Evolutionary conservation across 805 yeast genomes (phyloP).

Genomic region (Huiozyma naganishii): DNA sequence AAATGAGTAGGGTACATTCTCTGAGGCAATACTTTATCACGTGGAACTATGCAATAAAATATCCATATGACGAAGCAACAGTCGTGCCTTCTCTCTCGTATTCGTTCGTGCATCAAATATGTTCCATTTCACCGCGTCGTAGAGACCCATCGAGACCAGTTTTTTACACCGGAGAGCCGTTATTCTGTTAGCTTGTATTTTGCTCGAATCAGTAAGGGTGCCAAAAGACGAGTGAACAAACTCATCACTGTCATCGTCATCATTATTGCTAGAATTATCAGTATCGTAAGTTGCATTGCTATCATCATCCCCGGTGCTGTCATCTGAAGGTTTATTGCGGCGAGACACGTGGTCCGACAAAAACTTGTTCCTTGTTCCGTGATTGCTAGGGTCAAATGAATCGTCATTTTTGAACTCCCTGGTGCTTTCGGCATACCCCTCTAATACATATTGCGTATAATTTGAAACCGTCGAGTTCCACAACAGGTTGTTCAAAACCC

Average conservation of each 20-base stretch:
- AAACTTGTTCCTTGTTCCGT: neutral
- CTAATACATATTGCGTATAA: conserved; percentile 16
- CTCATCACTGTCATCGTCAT: conserved; percentile 4
- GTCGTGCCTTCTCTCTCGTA: conserved; percentile 26
- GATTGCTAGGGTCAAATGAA: neutral
- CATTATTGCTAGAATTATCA: neutral
- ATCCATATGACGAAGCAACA: conserved; percentile 25
- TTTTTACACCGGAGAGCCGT: conserved; percentile 22
- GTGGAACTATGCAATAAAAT: conserved; percentile 7
- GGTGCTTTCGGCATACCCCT: conserved; percentile 4
- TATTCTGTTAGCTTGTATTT: conserved; percentile 10
- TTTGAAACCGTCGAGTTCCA: conserved; percentile 24
- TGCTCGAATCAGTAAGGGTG: conserved; percentile 2
- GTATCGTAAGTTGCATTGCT: conserved; percentile 3
- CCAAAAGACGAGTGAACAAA: conserved; percentile 9
- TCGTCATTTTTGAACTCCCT: neutral
- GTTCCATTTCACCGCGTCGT: conserved; percentile 21
- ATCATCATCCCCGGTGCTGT: neutral
- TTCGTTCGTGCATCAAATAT: conserved; percentile 18
- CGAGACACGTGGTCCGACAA: too few relatives aligned
- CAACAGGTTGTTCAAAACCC: conserved; percentile 25
- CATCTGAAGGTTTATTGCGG: neutral
- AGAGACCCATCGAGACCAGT: conserved; percentile 19
- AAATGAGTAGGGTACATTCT: too few relatives aligned
- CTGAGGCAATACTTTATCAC: too few relatives aligned